Evolutionary conservation across 2,329 filamentous ascomycete genomes (phyloP).

Genomic region (Grosmannia clavigera): DNA sequence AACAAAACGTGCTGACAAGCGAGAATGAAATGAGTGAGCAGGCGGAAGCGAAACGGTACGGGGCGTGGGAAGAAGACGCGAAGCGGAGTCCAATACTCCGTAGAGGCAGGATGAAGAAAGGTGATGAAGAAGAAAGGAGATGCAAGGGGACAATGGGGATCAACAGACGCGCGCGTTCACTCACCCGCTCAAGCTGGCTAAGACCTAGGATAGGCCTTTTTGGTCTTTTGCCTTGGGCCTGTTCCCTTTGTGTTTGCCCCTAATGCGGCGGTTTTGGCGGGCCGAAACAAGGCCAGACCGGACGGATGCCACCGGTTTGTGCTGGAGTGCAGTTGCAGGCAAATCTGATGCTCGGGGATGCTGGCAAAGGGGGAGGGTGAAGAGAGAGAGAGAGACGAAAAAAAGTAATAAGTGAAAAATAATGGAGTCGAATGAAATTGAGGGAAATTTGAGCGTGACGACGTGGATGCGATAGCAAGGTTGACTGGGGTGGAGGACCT

Average conservation of each 20-base stretch:
- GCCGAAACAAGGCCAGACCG: conserved; percentile 6
- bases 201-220: neutral
- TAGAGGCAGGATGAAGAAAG: neutral
- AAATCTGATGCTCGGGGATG: neutral
- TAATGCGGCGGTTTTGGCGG: conserved; percentile 8
- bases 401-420: conserved; percentile 15
- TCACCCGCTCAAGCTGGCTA: neutral
- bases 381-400: neutral
- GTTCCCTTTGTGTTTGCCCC: neutral
- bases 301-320: neutral
- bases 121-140: neutral
- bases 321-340: neutral
- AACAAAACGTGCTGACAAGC: neutral
- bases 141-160: neutral
- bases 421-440: conserved; percentile 3
- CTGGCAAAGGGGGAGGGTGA: neutral
- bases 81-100: neutral
- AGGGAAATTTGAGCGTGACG: conserved; percentile 2
- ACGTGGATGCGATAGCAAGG: conserved; percentile 1
- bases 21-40: neutral
- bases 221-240: neutral
- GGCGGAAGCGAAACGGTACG: neutral
- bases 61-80: neutral
- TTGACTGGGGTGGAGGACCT: neutral
- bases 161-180: conserved; percentile 1